These are phyloP conservation scores for Echium plantagineum DNA, from an alignment of 257 asterid species.

Conservation along the genomic window DNA sequence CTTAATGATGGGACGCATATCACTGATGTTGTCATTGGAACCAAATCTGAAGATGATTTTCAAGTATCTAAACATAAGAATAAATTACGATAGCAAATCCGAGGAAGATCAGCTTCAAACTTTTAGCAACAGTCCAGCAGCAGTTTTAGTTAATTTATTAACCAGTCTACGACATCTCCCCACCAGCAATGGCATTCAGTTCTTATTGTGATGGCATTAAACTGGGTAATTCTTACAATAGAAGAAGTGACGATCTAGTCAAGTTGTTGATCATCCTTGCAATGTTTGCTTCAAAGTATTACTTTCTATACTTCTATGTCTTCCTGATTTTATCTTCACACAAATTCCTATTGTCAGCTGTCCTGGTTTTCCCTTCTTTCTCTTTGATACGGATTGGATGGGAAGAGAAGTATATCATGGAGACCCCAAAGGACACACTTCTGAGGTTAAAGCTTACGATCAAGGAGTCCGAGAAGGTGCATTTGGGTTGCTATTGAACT, in stretches of 20 bases:
- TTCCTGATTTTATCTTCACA: constrained; percentile 3
- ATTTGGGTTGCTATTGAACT: constrained; percentile 99
- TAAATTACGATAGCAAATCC: constrained; percentile 26
- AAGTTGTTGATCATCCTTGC: constrained; percentile 1
- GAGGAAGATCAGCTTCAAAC: constrained; percentile 33
- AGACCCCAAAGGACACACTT: constrained; percentile 76
- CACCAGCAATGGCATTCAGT: constrained; percentile 98
- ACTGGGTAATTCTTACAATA: constrained; percentile 53
- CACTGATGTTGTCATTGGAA: constrained; percentile 17
- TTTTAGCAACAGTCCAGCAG: constrained; percentile 79
- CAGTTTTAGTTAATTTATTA: constrained; percentile 84
- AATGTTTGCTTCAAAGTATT: no score
- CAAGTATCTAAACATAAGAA: constrained; percentile 10
- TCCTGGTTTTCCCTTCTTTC: constrained; percentile 99
- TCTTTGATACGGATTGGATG: constrained; percentile 99
- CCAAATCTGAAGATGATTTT: constrained; percentile 8
- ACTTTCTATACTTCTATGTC: no score
- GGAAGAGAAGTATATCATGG: constrained; percentile 99
- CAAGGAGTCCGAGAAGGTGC: constrained; percentile 99
- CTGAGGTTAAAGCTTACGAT: constrained; percentile 65
- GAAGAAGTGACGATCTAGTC: not conserved
- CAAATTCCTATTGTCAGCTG: constrained; percentile 33
- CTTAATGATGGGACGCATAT: constrained; percentile 24
- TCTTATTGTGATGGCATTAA: constrained; percentile 93
- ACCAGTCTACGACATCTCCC: constrained; percentile 95